A percentile compares a stretch with the other conserved stretches of the same genome.
phyloP scores from a whole-genome alignment of 108 stramenopile species.

The Stephanodiscus minutulus region DNA sequence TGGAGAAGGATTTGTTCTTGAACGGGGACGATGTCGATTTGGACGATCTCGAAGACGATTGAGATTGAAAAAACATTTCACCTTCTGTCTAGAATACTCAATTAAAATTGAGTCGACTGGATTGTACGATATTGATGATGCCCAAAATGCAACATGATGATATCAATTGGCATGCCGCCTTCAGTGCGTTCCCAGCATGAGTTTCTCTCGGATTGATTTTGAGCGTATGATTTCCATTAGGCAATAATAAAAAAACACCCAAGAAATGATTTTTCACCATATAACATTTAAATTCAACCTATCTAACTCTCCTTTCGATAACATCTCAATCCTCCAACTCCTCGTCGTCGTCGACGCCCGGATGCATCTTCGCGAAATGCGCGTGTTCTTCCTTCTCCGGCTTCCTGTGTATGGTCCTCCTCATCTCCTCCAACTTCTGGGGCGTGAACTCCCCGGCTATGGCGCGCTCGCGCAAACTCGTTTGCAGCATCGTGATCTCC shows the following conservation, averaged over 20 bases:
- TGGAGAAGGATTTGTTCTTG: constrained; percentile 77
- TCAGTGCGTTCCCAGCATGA: too few relatives aligned
- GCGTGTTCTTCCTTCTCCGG: constrained; percentile 57
- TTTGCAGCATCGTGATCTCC: constrained; percentile 63
- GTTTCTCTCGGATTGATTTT: too few relatives aligned
- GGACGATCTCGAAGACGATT: constrained; percentile 84
- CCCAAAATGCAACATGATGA: too few relatives aligned
- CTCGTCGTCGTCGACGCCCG: constrained; percentile 75
- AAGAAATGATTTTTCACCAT: background rate
- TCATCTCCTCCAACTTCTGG: constrained; percentile 76
- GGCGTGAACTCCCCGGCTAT: constrained; percentile 79
- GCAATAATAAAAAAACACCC: background rate
- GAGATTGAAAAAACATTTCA: background rate
- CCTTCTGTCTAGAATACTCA: background rate
- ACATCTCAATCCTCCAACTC: constrained; percentile 52
- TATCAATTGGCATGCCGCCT: too few relatives aligned
- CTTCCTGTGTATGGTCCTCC: constrained; percentile 43
- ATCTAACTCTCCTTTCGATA: background rate
- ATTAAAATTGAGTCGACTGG: too few relatives aligned
- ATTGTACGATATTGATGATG: too few relatives aligned
- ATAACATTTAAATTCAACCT: background rate
- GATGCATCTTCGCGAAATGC: constrained; percentile 75
- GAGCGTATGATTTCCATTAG: background rate
- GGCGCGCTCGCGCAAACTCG: constrained; percentile 61
- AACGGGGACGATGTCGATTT: constrained; percentile 87